Base-by-base conservation (phyloP, 2,329 filamentous ascomycete genomes). In the Penicillium sp. region DNA sequence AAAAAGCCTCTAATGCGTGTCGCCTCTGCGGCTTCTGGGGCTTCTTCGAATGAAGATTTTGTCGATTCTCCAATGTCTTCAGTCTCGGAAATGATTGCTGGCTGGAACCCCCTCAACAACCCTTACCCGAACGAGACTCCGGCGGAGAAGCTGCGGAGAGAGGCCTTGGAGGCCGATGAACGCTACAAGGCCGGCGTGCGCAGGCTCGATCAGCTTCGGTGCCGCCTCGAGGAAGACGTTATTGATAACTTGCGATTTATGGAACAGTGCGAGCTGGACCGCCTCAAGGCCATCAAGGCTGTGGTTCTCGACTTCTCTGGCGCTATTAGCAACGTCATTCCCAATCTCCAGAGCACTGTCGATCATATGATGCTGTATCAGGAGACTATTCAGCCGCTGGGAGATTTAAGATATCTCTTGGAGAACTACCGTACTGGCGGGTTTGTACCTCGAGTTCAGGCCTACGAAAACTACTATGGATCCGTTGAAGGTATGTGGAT, bases 281-380 rank as follows among this genome's bases (percentile, higher is more conserved):
- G 96, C 61, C 83, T 99, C 49, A 98, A 96, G 82, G 95, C 96
- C 21, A 95, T 99, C 82, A 98, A 99, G 82, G 93, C 93, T 25
- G 96, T 99, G 52, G 89, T 99, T 61, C 85, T 99, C 44, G 96
- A 99, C 77, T 98, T 99, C 75, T 97, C 93, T 4, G 95, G 95
- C 46, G 92, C 93, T 37, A 91, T 99, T 74, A 93, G 93, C 81
- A 99, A 99, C 70, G 93, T 97, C 68, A 98, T 99, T 62, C 96
- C 95, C 19, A 96, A 91, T 70, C 80, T 99, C 61, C 95, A 98
- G 77, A 93, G 93, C 58, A 92, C 93, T 0, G 92, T 99, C 25
- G 95, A 99, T 78, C 92, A 96, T 72, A 97, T 99, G 93, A 92
- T 99, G 88, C 83, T 99, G 47, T 99, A 96, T 78, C 95, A 99